These are phyloP conservation scores for Hydnum rufescens DNA, from an alignment of 768 basidiomycete genomes.

Conservation along the genomic window DNA sequence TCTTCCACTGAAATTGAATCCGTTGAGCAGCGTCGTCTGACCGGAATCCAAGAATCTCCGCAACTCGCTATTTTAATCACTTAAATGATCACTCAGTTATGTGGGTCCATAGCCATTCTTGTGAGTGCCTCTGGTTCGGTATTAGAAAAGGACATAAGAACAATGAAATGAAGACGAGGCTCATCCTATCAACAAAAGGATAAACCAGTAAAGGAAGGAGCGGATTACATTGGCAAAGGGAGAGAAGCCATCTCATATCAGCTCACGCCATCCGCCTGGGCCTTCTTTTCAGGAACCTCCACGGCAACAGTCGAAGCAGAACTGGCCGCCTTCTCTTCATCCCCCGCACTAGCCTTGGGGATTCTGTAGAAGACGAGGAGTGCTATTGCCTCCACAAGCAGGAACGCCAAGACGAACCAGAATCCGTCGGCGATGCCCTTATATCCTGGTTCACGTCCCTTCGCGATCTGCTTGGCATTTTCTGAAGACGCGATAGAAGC, in stretches of 20 bases:
- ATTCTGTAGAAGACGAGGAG: constrained; percentile 17
- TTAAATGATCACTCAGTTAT: neutral
- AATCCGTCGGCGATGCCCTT: constrained; percentile 23
- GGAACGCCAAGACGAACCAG: constrained; percentile 26
- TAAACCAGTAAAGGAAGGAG: too few species aligned
- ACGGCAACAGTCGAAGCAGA: too few species aligned
- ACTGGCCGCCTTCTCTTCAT: neutral
- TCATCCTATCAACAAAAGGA: too few species aligned
- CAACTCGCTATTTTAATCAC: constrained; percentile 19
- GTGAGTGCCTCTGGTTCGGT: constrained; percentile 99
- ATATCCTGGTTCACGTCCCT: constrained; percentile 19
- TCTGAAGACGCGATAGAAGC: constrained; percentile 30
- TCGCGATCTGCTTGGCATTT: constrained; percentile 13
- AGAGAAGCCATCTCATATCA: too few species aligned
- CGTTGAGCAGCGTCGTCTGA: constrained; percentile 97
- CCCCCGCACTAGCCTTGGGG: neutral
- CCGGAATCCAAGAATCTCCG: constrained; percentile 99
- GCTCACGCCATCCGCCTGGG: too few species aligned
- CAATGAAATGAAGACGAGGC: too few species aligned
- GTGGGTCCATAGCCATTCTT: constrained; percentile 69
- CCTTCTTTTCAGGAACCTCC: too few species aligned
- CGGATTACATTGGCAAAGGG: too few species aligned
- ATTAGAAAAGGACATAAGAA: too few species aligned
- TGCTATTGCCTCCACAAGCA: constrained; percentile 17
- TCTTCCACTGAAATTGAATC: constrained; percentile 88